Evolutionary conservation across 148 eudicot genomes (phyloP).

Genomic region (Limonium bicolor): DNA sequence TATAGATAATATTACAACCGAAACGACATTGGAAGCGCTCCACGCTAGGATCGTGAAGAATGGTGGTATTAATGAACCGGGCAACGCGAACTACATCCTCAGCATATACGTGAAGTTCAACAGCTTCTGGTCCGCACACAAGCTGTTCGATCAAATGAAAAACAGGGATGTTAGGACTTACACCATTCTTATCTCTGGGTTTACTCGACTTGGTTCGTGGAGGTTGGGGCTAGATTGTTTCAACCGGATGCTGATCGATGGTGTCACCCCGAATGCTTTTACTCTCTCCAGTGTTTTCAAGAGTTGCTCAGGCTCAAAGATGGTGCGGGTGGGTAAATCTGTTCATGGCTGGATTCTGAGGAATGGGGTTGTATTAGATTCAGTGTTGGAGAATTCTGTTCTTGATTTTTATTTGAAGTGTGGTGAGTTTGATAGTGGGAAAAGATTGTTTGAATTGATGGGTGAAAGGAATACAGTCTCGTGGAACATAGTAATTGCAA

Average conservation of each 20-base stretch:
- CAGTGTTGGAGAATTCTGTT: conserved; percentile 44
- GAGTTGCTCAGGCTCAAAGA: conserved; percentile 38
- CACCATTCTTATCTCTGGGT: conserved; percentile 62
- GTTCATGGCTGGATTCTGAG: conserved; percentile 55
- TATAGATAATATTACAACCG: conserved; percentile 12
- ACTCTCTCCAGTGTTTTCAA: conserved; percentile 67
- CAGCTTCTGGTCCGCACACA: conserved; percentile 26
- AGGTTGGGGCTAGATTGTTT: conserved; percentile 28
- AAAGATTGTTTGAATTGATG: conserved; percentile 26
- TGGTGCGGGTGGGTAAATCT: conserved; percentile 27
- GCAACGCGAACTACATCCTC: conserved; percentile 36
- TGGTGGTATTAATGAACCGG: conserved; percentile 18
- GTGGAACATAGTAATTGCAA: conserved; percentile 69
- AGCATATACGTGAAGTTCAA: conserved; percentile 29
- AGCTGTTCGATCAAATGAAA: conserved; percentile 65
- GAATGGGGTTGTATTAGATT: conserved; percentile 36
- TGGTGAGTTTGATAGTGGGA: conserved; percentile 28
- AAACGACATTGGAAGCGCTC: conserved; percentile 11
- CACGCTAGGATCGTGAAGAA: conserved; percentile 34
- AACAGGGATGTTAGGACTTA: conserved; percentile 58
- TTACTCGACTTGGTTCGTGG: conserved; percentile 23
- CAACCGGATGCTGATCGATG: conserved; percentile 29
- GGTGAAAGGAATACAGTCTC: conserved; percentile 29
- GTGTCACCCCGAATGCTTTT: conserved; percentile 49
- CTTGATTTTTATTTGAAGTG: conserved; percentile 58